These are phyloP conservation scores for Phytophthora meadii DNA, from an alignment of 352 stramenopile species.

Conservation along the genomic window DNA sequence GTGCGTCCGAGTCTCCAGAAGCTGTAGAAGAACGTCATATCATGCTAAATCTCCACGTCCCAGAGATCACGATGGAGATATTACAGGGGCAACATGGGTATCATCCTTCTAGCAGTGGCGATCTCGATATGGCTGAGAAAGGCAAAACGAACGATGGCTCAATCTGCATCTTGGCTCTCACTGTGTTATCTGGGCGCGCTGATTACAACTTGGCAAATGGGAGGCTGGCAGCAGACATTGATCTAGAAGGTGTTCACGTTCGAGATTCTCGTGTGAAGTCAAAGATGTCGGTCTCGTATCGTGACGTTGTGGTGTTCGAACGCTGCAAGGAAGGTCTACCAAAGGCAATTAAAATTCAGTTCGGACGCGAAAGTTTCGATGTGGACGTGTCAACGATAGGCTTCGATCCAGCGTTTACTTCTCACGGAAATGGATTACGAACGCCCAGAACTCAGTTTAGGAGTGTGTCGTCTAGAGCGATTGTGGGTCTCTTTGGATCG, in stretches of 20 bases:
- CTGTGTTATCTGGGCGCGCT: constrained; percentile 47
- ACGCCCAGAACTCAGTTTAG: constrained; percentile 43
- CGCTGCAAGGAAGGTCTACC: constrained; percentile 44
- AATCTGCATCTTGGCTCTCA: constrained; percentile 73
- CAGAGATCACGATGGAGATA: constrained; percentile 84
- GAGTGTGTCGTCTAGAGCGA: constrained; percentile 50
- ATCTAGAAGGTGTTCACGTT: constrained; percentile 67
- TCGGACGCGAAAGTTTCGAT: constrained; percentile 52
- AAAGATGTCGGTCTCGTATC: constrained; percentile 67
- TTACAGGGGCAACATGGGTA: constrained; percentile 80
- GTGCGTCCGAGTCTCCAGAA: constrained; percentile 43
- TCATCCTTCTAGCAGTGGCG: constrained; percentile 75
- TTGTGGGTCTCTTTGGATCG: constrained; percentile 44
- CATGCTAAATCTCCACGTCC: constrained; percentile 64
- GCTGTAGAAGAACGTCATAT: constrained; percentile 59
- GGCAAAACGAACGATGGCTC: constrained; percentile 71
- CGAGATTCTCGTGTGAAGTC: constrained; percentile 69
- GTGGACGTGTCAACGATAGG: constrained; percentile 50
- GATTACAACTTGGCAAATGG: constrained; percentile 66
- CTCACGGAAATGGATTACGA: constrained; percentile 27
- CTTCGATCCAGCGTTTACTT: constrained; percentile 51
- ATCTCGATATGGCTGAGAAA: constrained; percentile 77
- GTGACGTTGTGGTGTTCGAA: constrained; percentile 79
- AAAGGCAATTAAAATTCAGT: constrained; percentile 72
- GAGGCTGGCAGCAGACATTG: constrained; percentile 53